Evolutionary conservation across 129 eudicot species (phyloP), one percentile per base, ranked within the genome.

Genomic region (Centella asiatica): DNA sequence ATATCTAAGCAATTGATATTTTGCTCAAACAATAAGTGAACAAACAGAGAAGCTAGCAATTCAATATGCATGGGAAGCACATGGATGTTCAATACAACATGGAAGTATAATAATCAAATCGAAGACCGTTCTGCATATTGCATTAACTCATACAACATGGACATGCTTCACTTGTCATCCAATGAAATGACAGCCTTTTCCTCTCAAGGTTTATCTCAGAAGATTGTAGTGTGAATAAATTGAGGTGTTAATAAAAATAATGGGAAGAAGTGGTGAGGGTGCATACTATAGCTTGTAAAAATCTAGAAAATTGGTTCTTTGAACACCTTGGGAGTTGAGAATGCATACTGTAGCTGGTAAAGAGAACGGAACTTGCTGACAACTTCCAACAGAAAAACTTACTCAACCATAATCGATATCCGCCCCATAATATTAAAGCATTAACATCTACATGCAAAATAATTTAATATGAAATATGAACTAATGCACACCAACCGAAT

Each of bases 261-360:
- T 9, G 4, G 5, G 9, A 52, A 26, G 5, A 4, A 53, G 59
- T 15, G 27, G 27, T 12, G 27, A 55, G 42, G 31, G 46, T 5
- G 42, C 61, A 55, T 2, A 6, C 1, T 57, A n/a, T 31, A 57
- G 63, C 61, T 57, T 28, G 44, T 57, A 8, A 33, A 57, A 57
- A 57, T 34, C 34, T 34, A 19, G 44, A 33, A 26, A 57, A 33
- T 6, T 33, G 46, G 28, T 34, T 17, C 36, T 24, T 57, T 57
- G 22, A 57, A 57, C 63, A 57, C 2, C 34, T 57, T 27, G 61
- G 44, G 33, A 33, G 23, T 57, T 18, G 20, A 57, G 46, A 18
- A n/a, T n/a, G n/a, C n/a, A n/a, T n/a, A n/a, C n/a, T n/a, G n/a
- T n/a, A n/a, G n/a, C n/a, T n/a, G n/a, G n/a, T n/a, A n/a, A n/a